Base-by-base conservation (phyloP, 2,329 filamentous ascomycete genomes). In the Botrytis hyacinthi region DNA sequence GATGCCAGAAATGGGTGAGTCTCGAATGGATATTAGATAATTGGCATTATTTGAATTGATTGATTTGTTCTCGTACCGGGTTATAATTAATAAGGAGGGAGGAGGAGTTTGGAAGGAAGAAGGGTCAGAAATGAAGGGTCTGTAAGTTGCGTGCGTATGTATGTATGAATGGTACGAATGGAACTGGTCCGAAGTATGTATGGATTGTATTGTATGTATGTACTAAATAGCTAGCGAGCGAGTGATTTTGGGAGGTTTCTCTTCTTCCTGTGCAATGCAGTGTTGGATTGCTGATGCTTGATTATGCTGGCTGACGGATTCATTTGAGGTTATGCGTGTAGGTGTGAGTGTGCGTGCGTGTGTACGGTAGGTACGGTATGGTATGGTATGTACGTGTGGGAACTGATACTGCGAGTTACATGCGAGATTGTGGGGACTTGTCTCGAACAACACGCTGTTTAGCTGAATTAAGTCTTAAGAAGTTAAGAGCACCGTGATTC, bases 11-110 rank as follows among this genome's bases (percentile, higher is more conserved):
- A 35, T 46, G 54, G 51, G 54, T 32, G 68, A 70, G 57, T 70
- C 67, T 70, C 57, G 67, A 70, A 70, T 70, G 67, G 40, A 70
- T 29, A 59, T 67, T 71, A 72, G 57, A 71, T 57, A 40, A 42
- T 60, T 29, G 40, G 67, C 61, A 65, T 71, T 63, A 40, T 59
- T 66, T 42, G 44, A 40, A 18, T 32, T 57, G 51, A 57, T 40
- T 61, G 59, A n/a, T 61, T 37, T 61, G 32, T 9, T 40, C 26
- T 44, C n/a, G 40, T 29, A 32, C n/a, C 61, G 16, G 61, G 51
- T 18, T 44, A 26, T 65, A 32, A 65, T 65, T 54, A 54, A 37
- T 29, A 40, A 57, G 46, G 65, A 57, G 5, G 22, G n/a, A 10
- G 26, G 46, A 44, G 37, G 44, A 51, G 44, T 22, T 6, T 51